These are phyloP conservation scores for Mycena vulgaris DNA, from an alignment of 768 basidiomycete species.

Conservation along the genomic window DNA sequence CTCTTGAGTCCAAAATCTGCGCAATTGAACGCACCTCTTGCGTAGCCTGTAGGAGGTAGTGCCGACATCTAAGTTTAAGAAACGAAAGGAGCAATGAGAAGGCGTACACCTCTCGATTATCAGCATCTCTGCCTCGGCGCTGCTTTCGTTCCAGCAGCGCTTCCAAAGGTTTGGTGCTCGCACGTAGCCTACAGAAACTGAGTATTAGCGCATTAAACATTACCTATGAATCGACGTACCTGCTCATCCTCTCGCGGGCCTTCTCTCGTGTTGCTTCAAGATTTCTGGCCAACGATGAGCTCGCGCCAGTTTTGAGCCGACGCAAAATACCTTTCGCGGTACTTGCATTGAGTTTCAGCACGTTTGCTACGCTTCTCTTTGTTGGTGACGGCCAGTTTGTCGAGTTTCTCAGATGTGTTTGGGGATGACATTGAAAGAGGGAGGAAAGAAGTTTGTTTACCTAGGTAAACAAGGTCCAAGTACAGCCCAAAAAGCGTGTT, in stretches of 20 bases:
- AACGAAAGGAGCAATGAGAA: neutral
- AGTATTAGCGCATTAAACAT: neutral
- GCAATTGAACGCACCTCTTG: too few relatives aligned
- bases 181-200: neutral
- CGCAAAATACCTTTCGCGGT: neutral
- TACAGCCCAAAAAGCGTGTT: neutral
- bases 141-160: neutral
- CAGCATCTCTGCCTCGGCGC: neutral
- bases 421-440: neutral
- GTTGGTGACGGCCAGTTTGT: neutral
- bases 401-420: neutral
- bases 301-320: neutral
- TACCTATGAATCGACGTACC: neutral
- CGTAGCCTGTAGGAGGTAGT: too few relatives aligned
- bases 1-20: too few relatives aligned
- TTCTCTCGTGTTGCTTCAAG: neutral
- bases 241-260: neutral
- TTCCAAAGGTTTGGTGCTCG: neutral
- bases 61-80: too few relatives aligned
- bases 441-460: neutral
- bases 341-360: neutral
- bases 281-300: neutral
- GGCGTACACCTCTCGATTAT: neutral
- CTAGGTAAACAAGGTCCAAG: neutral
- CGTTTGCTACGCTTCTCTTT: neutral